These are phyloP conservation scores for Neurospora sp. DNA, from an alignment of 495 filamentous ascomycete genomes.

Conservation along the genomic window DNA sequence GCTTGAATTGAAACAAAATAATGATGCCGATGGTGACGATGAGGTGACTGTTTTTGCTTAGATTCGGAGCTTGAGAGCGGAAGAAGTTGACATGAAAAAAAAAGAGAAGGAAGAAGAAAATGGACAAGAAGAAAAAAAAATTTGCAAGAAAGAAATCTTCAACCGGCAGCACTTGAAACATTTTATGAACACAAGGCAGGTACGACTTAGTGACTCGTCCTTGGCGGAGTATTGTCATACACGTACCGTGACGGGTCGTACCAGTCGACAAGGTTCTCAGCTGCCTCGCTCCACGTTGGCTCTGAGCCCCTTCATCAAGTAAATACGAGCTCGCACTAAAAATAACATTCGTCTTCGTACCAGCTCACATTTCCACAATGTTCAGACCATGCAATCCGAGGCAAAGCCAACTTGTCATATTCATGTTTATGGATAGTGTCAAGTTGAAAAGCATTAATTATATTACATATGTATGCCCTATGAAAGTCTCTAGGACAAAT, in stretches of 20 bases:
- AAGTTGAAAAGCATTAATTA: not conserved
- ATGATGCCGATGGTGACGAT: not conserved
- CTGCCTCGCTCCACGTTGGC: not conserved
- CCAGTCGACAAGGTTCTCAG: not conserved
- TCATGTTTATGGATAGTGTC: not conserved
- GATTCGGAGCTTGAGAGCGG: not conserved
- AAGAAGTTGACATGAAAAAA: not conserved
- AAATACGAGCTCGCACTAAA: not conserved
- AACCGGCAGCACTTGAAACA: not conserved
- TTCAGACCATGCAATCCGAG: not conserved
- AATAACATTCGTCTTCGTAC: not conserved
- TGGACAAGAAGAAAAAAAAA: not conserved
- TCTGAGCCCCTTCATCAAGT: not conserved
- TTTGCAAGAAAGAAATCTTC: not conserved
- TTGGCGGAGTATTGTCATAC: not conserved
- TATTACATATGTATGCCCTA: not conserved
- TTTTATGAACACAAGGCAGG: not conserved
- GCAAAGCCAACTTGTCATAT: not conserved
- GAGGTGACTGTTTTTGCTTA: not conserved
- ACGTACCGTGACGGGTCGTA: not conserved
- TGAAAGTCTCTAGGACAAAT: not conserved
- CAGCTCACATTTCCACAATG: not conserved
- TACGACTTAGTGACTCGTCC: not conserved
- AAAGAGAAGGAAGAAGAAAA: not conserved
- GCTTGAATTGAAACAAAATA: not conserved